Conservation (phyloP, 2,329 filamentous ascomycete genomes). For the Pseudocercospora fuligena region DNA sequence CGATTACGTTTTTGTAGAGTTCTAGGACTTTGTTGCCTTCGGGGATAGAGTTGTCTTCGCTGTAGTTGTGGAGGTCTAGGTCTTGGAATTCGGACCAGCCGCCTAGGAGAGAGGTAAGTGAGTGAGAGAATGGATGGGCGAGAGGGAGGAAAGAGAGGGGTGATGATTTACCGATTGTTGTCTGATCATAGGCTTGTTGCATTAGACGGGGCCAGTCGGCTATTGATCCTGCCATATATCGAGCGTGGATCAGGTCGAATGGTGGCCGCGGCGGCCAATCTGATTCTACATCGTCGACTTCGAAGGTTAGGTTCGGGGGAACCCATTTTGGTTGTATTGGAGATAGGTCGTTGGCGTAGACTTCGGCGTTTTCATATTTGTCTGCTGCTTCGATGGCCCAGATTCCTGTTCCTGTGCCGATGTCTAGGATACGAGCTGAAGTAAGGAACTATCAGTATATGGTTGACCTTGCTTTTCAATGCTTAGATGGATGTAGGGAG, state of each 20-base stretch:
- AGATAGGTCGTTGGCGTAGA: conserved; percentile 46
- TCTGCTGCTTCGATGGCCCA: conserved; percentile 44
- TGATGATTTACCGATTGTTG: conserved; percentile 9
- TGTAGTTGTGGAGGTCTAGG: conserved; percentile 14
- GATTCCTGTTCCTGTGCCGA: conserved; percentile 49
- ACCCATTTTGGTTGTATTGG: conserved; percentile 37
- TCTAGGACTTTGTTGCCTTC: conserved; percentile 5
- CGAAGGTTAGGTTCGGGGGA: conserved; percentile 34
- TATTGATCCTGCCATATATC: conserved; percentile 52
- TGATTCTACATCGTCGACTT: conserved; percentile 32
- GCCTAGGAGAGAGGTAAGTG: not conserved
- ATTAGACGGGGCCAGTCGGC: conserved; percentile 45
- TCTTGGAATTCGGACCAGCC: conserved; percentile 18
- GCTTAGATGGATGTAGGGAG: no score
- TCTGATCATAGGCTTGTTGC: conserved; percentile 15
- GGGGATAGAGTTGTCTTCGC: conserved; percentile 12
- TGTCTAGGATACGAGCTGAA: conserved; percentile 44
- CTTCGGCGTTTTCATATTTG: conserved; percentile 36
- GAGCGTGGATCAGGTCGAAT: conserved; percentile 53
- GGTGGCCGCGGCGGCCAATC: conserved; percentile 17
- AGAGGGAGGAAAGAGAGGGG: not conserved
- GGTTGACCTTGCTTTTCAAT: no score
- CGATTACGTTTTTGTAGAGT: conserved; percentile 9
- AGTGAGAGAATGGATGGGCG: not conserved
- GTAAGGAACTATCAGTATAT: no score